A percentile compares a stretch with the other conserved stretches of the same genome.
Conservation (phyloP, 352 stramenopile genomes). For the Phytophthora cactorum region DNA sequence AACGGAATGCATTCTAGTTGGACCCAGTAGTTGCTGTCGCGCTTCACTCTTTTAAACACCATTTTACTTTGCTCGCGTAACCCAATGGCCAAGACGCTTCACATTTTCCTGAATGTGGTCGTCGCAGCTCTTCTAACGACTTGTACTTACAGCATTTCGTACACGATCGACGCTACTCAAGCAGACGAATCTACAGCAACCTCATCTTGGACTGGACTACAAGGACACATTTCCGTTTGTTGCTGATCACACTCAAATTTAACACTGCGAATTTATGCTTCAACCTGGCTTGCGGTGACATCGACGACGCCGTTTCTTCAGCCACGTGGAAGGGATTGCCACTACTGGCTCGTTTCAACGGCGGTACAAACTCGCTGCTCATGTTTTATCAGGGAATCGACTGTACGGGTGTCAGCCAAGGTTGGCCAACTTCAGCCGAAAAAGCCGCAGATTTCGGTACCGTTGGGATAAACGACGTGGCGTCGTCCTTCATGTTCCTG, state of each 20-base stretch:
- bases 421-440: slow-evolving; percentile 3
- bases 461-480: slow-evolving; percentile 11
- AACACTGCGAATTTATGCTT: slow-evolving; percentile 16
- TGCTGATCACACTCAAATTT: slow-evolving; percentile 13
- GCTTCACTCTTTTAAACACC: not conserved
- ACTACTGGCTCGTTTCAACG: slow-evolving; percentile 1
- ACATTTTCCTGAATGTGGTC: not conserved
- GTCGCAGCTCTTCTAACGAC: not conserved
- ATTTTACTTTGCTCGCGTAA: not conserved
- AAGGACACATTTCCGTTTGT: slow-evolving; percentile 3
- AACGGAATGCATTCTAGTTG: not conserved
- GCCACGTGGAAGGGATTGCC: slow-evolving; percentile 19
- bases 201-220: slow-evolving; percentile 11
- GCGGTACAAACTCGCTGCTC: not conserved
- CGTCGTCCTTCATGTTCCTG: slow-evolving; percentile 21
- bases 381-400: slow-evolving; percentile 18
- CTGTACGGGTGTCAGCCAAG: slow-evolving; percentile 17
- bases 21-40: not conserved
- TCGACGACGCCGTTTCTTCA: slow-evolving; percentile 19
- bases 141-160: not conserved
- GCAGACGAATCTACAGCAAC: not conserved
- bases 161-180: slow-evolving; percentile 1
- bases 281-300: slow-evolving; percentile 15
- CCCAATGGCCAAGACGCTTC: not conserved
- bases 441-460: not conserved